phyloP scores from a whole-genome alignment of 2,329 filamentous ascomycete species.

The Beauveria bassiana region DNA sequence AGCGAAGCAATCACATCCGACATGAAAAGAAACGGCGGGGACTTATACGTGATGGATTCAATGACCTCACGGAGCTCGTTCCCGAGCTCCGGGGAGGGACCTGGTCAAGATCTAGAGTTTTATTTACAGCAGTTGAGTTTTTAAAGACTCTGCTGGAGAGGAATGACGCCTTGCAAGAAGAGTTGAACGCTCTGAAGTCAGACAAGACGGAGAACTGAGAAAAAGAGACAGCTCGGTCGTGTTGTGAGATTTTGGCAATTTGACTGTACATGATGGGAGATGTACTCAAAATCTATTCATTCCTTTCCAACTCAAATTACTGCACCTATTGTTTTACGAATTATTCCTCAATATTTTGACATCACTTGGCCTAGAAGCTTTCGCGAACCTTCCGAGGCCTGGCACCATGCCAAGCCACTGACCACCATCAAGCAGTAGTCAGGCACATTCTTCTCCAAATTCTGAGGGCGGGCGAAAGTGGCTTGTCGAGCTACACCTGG shows the following conservation, averaged over 20 bases:
- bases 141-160: neutral
- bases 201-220: neutral
- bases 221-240: too few relatives aligned
- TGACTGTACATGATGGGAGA: neutral
- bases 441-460: neutral
- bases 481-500: neutral
- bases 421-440: neutral
- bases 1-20: conserved; percentile 10
- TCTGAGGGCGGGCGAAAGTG: neutral
- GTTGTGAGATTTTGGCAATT: too few relatives aligned
- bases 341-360: neutral
- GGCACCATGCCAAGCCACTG: neutral
- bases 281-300: neutral
- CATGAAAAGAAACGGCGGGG: conserved; percentile 10
- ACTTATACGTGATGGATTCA: conserved; percentile 6
- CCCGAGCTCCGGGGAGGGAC: conserved; percentile 8
- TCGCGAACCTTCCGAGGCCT: neutral
- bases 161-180: neutral
- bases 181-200: neutral
- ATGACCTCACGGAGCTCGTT: conserved; percentile 8
- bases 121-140: conserved; percentile 5
- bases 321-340: neutral
- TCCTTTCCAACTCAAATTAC: neutral
- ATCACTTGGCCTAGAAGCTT: neutral
- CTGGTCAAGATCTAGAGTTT: conserved; percentile 5